Conservation (phyloP, 192 early-diverging fungal genomes). For the Coemansia sp. region DNA sequence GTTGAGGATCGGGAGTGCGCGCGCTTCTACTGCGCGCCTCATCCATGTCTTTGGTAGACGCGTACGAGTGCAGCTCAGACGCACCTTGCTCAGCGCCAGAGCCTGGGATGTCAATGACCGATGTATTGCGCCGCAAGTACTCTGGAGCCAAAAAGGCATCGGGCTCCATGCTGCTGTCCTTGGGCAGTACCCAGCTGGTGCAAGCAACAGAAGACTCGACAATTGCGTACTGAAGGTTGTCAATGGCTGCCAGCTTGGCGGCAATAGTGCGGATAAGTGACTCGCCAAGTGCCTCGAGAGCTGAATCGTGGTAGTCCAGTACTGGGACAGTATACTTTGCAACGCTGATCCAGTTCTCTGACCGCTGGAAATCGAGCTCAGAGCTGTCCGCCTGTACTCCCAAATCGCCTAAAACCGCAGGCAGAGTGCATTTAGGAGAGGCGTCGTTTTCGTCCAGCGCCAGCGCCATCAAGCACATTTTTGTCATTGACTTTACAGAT, state of each 20-base stretch:
- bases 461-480: slow-evolving; percentile 23
- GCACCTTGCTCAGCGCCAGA: not conserved
- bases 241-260: slow-evolving; percentile 35
- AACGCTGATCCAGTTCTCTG: slow-evolving; percentile 30
- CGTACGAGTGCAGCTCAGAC: not conserved
- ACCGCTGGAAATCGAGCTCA: slow-evolving; percentile 35
- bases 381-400: not conserved
- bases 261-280: slow-evolving; percentile 19
- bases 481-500: slow-evolving; percentile 21
- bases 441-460: slow-evolving; percentile 25
- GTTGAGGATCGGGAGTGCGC: not conserved
- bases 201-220: slow-evolving; percentile 42
- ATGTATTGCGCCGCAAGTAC: not conserved
- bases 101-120: not conserved
- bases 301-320: slow-evolving; percentile 15
- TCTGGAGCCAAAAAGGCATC: not conserved
- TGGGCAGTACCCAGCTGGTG: slow-evolving; percentile 31
- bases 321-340: slow-evolving; percentile 18
- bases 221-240: slow-evolving; percentile 44
- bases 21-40: not conserved
- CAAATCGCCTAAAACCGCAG: not conserved
- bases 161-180: not conserved
- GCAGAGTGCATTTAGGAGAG: slow-evolving; percentile 28
- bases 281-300: slow-evolving; percentile 19
- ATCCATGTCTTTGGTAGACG: slow-evolving; percentile 3